Evolutionary conservation across 2,329 filamentous ascomycete species (phyloP), one percentile per base, ranked within the genome.

Genomic region (Helminthosporium solani): DNA sequence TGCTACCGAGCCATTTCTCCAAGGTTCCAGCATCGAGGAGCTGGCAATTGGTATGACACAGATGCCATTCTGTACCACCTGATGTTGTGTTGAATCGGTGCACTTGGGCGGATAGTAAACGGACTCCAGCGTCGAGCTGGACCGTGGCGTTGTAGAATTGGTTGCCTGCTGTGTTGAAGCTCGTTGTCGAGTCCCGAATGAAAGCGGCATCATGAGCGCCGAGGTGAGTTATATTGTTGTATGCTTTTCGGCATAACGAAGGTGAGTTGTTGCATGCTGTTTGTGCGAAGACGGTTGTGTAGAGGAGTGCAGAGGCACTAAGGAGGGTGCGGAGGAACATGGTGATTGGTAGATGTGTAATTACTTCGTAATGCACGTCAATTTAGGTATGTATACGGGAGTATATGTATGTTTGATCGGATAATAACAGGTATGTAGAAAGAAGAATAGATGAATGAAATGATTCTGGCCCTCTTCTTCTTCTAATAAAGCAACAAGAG

Each of bases 221-320:
- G 61, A 92, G 81, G 67, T 91, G 80, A 2, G 88, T 91, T 57
- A 94, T 80, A 56, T 86, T 82, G 72, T 83, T 84, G 74, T 94
- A 94, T 15, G 80, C 73, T 53, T 81, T 82, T 50, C 73, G 75
- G 75, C 89, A 94, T 33, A 94, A 79, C 34, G 77, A 73, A 0
- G 87, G 86, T 1, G 86, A 90, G 75, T 92, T 92, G 73, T 94
- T 94, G 79, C 89, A 94, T 25, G 84, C 82, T 54, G 63, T 67
- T 42, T 70, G 62, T 46, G 67, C 67, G 4, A 60, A 59, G 40
- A 50, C 50, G 44, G 57, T 50, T 11, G 56, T 46, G 49, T 50
- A 64, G 53, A 70, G 53, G 18, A 69, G 42, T 18, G 60, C 52
- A 5, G 63, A 49, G 19, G 58, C 57, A 40, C 55, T 58, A 30